These are phyloP conservation scores for Eucalyptus pauciflora DNA, from an alignment of 345 rosid species.

Conservation along the genomic window DNA sequence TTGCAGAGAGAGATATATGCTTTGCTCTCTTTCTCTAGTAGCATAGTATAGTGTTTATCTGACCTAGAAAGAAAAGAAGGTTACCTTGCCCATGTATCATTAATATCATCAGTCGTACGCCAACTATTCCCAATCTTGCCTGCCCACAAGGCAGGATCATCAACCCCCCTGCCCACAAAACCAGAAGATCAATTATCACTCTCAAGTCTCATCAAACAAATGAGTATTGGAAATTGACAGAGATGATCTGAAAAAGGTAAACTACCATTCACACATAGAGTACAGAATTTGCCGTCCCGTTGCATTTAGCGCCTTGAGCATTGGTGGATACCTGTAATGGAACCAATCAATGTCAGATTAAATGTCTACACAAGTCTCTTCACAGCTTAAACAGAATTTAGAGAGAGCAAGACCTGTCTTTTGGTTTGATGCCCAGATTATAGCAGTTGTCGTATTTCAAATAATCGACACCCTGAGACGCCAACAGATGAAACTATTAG, in stretches of 20 bases:
- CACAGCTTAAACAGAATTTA: not conserved
- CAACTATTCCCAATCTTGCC: slow-evolving; percentile 92
- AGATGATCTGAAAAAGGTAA: not conserved
- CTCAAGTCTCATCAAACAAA: not conserved
- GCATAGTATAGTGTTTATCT: not conserved
- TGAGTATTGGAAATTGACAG: not conserved
- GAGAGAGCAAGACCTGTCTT: slow-evolving; percentile 40
- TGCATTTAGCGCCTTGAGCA: slow-evolving; percentile 78
- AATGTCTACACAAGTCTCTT: not conserved
- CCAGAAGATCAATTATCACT: not conserved
- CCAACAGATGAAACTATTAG: not conserved
- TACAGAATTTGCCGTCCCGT: slow-evolving; percentile 68
- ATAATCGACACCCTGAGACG: slow-evolving; percentile 79
- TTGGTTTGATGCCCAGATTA: slow-evolving; percentile 74
- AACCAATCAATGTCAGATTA: not conserved
- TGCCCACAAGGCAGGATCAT: slow-evolving; percentile 96
- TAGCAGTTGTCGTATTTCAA: slow-evolving; percentile 95
- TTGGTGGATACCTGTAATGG: slow-evolving; percentile 79
- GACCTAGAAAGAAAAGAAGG: slow-evolving; percentile 1
- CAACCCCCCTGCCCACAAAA: slow-evolving; percentile 59
- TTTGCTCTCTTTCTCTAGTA: not conserved
- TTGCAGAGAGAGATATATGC: not conserved
- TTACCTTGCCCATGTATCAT: slow-evolving; percentile 94
- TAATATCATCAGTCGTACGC: slow-evolving; percentile 94
- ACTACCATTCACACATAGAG: slow-evolving; percentile 93